Conservation (phyloP, 192 early-diverging fungal genomes). For the Backusella liffmaniae region DNA sequence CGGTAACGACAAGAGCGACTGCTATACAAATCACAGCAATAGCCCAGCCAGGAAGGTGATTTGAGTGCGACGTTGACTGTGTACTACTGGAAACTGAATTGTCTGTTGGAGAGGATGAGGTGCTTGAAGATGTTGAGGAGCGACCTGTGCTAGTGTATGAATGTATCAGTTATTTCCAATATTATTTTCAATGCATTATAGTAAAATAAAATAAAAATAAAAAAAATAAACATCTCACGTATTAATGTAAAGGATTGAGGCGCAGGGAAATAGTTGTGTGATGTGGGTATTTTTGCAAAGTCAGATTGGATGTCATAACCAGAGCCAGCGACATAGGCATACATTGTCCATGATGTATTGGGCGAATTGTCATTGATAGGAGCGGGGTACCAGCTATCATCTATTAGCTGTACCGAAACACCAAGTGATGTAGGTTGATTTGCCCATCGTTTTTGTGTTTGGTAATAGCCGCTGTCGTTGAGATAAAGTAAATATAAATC, state of each 20-base stretch:
- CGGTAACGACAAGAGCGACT: constrained; percentile 13
- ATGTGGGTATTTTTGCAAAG: neutral
- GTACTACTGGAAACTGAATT: neutral
- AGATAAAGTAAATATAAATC: neutral
- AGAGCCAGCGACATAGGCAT: constrained; percentile 25
- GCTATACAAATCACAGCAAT: constrained; percentile 38
- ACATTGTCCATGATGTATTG: constrained; percentile 14
- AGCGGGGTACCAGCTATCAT: constrained; percentile 29
- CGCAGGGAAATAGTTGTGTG: constrained; percentile 17
- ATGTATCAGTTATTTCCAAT: neutral
- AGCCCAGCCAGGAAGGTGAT: constrained; percentile 23
- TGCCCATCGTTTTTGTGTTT: constrained; percentile 20
- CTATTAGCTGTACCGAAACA: constrained; percentile 14
- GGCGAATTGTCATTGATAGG: constrained; percentile 18
- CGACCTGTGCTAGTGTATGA: neutral
- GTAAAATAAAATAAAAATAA: neutral
- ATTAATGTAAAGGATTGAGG: constrained; percentile 23
- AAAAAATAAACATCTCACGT: constrained; percentile 13
- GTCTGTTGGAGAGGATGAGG: neutral
- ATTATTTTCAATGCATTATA: neutral
- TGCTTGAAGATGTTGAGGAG: neutral
- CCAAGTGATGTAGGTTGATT: neutral
- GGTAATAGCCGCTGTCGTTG: constrained; percentile 6
- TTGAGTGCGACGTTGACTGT: neutral
- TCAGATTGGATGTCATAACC: constrained; percentile 15